Conservation (phyloP, 1,284 basidiomycete genomes). For the Coniophora puteana region DNA sequence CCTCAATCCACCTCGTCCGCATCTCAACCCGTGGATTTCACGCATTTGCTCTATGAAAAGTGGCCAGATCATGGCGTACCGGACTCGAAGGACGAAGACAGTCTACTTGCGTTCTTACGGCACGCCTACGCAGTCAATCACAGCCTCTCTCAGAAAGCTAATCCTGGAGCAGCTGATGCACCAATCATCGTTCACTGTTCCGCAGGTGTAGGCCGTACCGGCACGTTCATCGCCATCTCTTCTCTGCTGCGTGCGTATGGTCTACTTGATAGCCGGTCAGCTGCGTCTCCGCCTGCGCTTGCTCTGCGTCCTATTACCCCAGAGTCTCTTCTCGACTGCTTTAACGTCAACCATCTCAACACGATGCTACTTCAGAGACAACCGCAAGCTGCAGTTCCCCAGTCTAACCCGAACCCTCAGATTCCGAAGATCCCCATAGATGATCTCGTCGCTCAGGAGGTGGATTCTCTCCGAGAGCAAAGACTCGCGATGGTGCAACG, state of each 20-base stretch:
- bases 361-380: no score
- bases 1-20: constrained; percentile 20
- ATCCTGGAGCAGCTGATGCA: constrained; percentile 38
- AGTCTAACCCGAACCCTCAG: constrained; percentile 55
- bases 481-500: constrained; percentile 79
- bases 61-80: constrained; percentile 88
- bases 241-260: constrained; percentile 63
- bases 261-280: constrained; percentile 35
- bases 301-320: no score
- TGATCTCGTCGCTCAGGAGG: constrained; percentile 70
- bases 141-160: constrained; percentile 33
- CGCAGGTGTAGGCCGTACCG: constrained; percentile 89
- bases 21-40: constrained; percentile 46
- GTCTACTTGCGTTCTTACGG: constrained; percentile 56
- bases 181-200: constrained; percentile 84
- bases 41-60: constrained; percentile 67
- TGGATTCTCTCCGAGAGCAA: constrained; percentile 78
- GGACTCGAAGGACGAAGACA: constrained; percentile 46
- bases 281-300: constrained; percentile 21
- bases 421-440: constrained; percentile 43
- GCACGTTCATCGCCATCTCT: constrained; percentile 78
- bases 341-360: no score
- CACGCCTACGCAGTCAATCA: constrained; percentile 62
- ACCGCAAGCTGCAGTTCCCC: constrained; percentile 28
- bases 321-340: no score